Evolutionary conservation across 139 green algal genomes (phyloP).

Genomic region (Chlorella sorokiniana): DNA sequence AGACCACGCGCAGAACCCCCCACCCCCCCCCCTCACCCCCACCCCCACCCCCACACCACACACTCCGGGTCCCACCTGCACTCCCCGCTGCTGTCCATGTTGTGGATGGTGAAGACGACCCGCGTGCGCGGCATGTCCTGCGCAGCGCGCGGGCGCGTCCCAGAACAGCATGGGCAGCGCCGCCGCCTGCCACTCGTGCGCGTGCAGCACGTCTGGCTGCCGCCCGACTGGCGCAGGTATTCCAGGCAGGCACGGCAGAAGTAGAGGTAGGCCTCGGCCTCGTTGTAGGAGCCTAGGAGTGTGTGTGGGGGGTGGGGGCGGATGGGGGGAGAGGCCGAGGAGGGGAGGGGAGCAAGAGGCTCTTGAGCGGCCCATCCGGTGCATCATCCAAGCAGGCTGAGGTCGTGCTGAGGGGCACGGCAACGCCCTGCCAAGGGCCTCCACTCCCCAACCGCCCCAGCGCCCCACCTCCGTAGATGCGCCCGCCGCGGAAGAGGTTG

Average conservation of each 20-base stretch:
- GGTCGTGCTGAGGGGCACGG: neutral
- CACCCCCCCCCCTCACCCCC: neutral
- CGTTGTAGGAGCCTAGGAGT: slow-evolving; percentile 87
- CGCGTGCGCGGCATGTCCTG: slow-evolving; percentile 41
- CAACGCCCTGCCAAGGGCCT: neutral
- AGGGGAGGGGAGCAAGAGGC: neutral
- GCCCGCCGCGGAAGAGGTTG: slow-evolving; percentile 79
- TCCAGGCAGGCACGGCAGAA: slow-evolving; percentile 91
- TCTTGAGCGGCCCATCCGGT: neutral
- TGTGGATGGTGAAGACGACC: slow-evolving; percentile 92
- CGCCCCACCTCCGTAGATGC: slow-evolving; percentile 85
- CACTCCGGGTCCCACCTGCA: neutral
- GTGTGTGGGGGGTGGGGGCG: neutral
- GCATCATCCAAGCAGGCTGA: neutral
- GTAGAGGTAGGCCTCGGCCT: slow-evolving; percentile 96
- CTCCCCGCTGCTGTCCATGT: slow-evolving; percentile 93
- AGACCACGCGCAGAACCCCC: neutral
- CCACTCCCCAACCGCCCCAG: neutral
- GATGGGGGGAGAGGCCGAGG: neutral
- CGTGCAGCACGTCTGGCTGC: slow-evolving; percentile 77
- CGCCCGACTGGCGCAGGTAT: slow-evolving; percentile 60
- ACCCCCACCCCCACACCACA: neutral
- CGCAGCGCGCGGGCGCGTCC: slow-evolving; percentile 67
- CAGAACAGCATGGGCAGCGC: slow-evolving; percentile 83
- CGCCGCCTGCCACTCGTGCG: slow-evolving; percentile 93